These are phyloP conservation scores for Rhynchosporium graminicola DNA, from an alignment of 2,329 filamentous ascomycete species.

Conservation along the genomic window DNA sequence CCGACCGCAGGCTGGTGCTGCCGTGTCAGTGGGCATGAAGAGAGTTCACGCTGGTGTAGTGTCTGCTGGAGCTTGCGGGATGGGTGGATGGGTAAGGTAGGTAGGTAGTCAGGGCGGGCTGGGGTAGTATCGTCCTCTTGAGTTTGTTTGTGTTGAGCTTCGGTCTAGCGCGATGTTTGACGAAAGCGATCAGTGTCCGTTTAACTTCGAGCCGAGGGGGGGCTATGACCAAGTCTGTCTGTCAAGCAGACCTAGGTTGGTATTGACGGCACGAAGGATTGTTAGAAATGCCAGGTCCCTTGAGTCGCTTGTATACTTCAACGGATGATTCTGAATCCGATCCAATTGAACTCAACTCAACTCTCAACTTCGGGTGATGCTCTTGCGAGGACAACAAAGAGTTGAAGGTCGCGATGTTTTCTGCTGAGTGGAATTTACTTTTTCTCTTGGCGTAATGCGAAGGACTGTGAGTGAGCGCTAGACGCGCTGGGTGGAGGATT, in stretches of 20 bases:
- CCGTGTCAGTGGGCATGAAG: conserved; percentile 10
- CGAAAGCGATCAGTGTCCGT: conserved; percentile 11
- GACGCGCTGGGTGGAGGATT: conserved; percentile 8
- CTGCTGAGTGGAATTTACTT: conserved; percentile 24
- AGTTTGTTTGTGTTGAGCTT: conserved; percentile 22
- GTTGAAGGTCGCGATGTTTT: conserved; percentile 24
- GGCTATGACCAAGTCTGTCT: conserved; percentile 15
- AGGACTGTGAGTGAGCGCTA: conserved; percentile 11
- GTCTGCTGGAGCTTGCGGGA: too few relatives aligned
- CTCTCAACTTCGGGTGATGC: background rate
- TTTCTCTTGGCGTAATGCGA: background rate
- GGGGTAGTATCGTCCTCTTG: background rate
- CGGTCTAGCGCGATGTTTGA: conserved; percentile 23
- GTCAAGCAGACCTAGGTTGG: conserved; percentile 9
- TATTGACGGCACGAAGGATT: background rate
- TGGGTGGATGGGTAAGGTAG: background rate
- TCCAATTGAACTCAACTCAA: background rate
- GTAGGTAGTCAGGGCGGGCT: background rate
- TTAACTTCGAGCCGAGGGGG: conserved; percentile 20
- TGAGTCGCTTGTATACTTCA: background rate
- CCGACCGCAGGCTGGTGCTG: conserved; percentile 16
- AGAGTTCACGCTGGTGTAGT: conserved; percentile 17
- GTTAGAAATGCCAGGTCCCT: conserved; percentile 5
- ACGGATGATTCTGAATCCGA: background rate
- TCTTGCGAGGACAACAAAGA: conserved; percentile 3